These are phyloP conservation scores for Castanopsis chinensis DNA, from an alignment of 306 rosid genomes.

Conservation along the genomic window DNA sequence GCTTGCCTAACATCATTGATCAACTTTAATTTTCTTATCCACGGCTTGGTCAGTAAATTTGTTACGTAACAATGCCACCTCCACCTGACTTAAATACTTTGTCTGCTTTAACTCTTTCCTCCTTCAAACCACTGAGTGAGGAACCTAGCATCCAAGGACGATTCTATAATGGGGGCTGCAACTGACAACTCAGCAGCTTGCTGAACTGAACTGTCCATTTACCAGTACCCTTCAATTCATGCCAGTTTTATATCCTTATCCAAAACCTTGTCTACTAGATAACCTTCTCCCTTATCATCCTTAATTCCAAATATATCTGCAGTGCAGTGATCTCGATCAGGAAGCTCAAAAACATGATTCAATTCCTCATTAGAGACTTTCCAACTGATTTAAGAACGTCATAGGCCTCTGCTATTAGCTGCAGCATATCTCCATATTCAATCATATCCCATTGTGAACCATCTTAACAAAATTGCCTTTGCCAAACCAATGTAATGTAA, in stretches of 20 bases:
- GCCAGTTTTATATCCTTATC: constrained; percentile 97
- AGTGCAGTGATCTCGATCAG: constrained; percentile 40
- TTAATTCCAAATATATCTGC: constrained; percentile 78
- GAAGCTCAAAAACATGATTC: constrained; percentile 34
- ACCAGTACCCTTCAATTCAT: constrained; percentile 97
- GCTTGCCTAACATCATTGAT: constrained; percentile 85
- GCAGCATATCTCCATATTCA: constrained; percentile 37
- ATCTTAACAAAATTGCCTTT: constrained; percentile 37
- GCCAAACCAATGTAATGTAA: constrained; percentile 26
- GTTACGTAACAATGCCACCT: constrained; percentile 58
- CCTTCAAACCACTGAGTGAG: constrained; percentile 92
- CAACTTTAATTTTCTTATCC: constrained; percentile 55
- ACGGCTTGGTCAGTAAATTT: constrained; percentile 45
- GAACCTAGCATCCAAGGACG: constrained; percentile 92
- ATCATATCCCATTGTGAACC: constrained; percentile 32
- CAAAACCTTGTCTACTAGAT: constrained; percentile 88
- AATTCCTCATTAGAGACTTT: constrained; percentile 39
- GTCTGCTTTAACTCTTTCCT: constrained; percentile 87
- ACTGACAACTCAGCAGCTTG: constrained; percentile 93
- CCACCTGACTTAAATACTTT: constrained; percentile 68
- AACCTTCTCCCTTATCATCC: constrained; percentile 81
- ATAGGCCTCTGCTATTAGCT: constrained; percentile 40
- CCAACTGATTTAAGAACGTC: constrained; percentile 40
- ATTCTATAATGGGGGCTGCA: constrained; percentile 87
- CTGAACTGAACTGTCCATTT: constrained; percentile 94